Percentiles rank a stretch among this genome's conserved stretches.
Evolutionary conservation across 441 rosid species (phyloP).

Genomic region (Aquilaria agallochum): DNA sequence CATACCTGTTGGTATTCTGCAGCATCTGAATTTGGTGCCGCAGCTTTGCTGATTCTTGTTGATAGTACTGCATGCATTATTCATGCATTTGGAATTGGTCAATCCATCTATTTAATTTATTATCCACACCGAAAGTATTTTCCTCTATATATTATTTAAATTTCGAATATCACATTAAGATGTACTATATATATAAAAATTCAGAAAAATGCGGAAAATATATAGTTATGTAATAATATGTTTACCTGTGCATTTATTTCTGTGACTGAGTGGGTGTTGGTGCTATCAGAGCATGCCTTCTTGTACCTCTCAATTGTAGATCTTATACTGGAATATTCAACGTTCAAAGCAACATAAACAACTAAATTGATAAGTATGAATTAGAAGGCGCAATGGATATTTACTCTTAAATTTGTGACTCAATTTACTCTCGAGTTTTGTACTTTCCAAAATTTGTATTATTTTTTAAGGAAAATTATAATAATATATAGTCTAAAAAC

Average conservation of each 20-base stretch:
- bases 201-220: not conserved
- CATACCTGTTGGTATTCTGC: slow-evolving; percentile 89
- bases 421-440: slow-evolving; percentile 5
- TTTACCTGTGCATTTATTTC: slow-evolving; percentile 95
- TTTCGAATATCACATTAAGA: not conserved
- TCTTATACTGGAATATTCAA: slow-evolving; percentile 48
- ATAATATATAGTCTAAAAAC: not conserved
- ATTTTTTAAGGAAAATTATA: not conserved
- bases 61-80: slow-evolving; percentile 65
- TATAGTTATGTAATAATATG: not conserved
- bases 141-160: not conserved
- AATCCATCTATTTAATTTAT: not conserved
- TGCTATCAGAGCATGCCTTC: slow-evolving; percentile 76
- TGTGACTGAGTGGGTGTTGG: slow-evolving; percentile 54
- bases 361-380: slow-evolving; percentile 4
- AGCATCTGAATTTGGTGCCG: slow-evolving; percentile 90
- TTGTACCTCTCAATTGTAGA: slow-evolving; percentile 93
- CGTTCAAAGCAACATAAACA: not conserved
- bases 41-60: slow-evolving; percentile 94
- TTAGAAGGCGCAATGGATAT: too few relatives aligned
- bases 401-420: not conserved
- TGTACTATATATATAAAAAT: not conserved
- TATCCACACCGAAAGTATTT: not conserved
- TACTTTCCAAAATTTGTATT: not conserved
- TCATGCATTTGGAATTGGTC: not conserved